These are phyloP conservation scores for Flaveria floridana DNA, from an alignment of 140 eudicot species.

Conservation along the genomic window DNA sequence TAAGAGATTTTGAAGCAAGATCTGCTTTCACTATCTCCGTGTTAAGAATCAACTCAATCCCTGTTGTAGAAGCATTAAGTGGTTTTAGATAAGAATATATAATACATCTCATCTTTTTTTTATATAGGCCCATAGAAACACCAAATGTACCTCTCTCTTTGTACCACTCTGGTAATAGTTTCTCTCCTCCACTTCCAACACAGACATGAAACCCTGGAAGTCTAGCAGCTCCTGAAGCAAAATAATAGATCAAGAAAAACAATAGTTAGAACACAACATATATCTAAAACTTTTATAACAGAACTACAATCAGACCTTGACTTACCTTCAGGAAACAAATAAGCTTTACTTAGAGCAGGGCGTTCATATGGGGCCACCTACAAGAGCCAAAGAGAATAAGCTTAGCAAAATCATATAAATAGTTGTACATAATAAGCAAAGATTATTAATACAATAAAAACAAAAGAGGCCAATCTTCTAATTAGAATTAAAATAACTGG, in stretches of 20 bases:
- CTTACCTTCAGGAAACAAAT: conserved; percentile 84
- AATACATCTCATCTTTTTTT: neutral
- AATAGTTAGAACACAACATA: neutral
- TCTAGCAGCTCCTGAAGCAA: conserved; percentile 82
- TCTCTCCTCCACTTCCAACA: conserved; percentile 98
- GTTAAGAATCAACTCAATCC: conserved; percentile 72
- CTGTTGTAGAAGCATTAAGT: conserved; percentile 39
- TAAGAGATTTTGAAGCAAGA: conserved; percentile 79
- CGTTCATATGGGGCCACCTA: conserved; percentile 99
- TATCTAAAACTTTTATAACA: neutral
- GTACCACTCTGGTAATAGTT: conserved; percentile 92
- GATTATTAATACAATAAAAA: neutral
- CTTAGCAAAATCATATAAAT: conserved; percentile 21
- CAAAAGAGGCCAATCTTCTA: neutral
- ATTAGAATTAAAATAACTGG: conserved; percentile 13
- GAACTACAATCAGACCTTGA: neutral
- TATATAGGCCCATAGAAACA: neutral
- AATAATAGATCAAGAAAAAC: neutral
- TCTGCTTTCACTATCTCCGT: conserved; percentile 90
- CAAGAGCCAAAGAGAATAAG: conserved; percentile 24
- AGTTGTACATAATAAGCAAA: conserved; percentile 8
- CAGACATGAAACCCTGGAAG: conserved; percentile 96
- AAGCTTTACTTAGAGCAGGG: conserved; percentile 95
- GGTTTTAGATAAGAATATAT: neutral
- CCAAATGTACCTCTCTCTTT: conserved; percentile 60